Conservation (phyloP, 306 rosid species). For the Gillenia trifoliata region DNA sequence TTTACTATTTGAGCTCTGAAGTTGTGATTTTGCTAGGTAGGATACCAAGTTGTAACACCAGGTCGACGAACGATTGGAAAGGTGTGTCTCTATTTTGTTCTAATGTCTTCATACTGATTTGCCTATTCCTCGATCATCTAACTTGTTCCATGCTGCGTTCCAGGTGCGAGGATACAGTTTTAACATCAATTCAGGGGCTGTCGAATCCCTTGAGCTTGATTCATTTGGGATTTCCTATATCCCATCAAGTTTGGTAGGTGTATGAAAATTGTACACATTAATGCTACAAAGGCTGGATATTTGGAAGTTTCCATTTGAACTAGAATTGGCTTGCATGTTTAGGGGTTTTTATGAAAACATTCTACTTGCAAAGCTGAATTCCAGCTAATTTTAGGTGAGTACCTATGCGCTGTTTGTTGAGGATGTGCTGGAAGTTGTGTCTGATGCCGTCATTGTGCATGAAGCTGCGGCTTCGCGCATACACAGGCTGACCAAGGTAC, state of each 20-base stretch:
- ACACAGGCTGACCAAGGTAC: slow-evolving; percentile 90
- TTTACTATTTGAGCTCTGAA: slow-evolving; percentile 20
- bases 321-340: background rate
- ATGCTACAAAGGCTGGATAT: background rate
- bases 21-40: slow-evolving; percentile 66
- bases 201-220: slow-evolving; percentile 87
- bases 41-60: slow-evolving; percentile 83
- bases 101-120: background rate
- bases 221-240: slow-evolving; percentile 84
- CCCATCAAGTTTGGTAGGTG: slow-evolving; percentile 85
- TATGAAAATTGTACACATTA: background rate
- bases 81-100: slow-evolving; percentile 38
- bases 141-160: slow-evolving; percentile 18
- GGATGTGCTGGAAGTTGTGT: slow-evolving; percentile 79
- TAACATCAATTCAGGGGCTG: slow-evolving; percentile 75
- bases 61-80: slow-evolving; percentile 74
- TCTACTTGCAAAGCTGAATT: slow-evolving; percentile 3
- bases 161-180: slow-evolving; percentile 90
- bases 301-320: background rate
- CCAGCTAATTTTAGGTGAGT: slow-evolving; percentile 53
- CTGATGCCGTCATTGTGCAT: slow-evolving; percentile 73
- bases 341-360: background rate
- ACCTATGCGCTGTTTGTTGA: slow-evolving; percentile 85
- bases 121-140: slow-evolving; percentile 2
- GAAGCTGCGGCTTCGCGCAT: slow-evolving; percentile 92